phyloP scores from a whole-genome alignment of 139 green algal genomes.

The Picochlorum costavermella region DNA sequence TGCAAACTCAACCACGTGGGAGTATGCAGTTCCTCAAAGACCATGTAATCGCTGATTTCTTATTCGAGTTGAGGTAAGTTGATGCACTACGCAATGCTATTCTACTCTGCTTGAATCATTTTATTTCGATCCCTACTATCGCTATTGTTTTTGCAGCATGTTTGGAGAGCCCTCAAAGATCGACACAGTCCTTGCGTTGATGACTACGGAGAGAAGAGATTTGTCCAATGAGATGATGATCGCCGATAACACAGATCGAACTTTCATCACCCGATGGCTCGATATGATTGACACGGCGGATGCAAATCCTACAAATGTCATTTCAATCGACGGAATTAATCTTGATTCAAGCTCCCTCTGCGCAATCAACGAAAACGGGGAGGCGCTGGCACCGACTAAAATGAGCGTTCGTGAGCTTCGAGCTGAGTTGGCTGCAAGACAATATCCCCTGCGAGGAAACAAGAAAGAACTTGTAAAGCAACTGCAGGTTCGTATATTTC shows the following conservation, averaged over 20 bases:
- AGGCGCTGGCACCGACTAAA: background rate
- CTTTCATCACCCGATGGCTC: conserved; percentile 8
- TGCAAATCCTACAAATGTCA: background rate
- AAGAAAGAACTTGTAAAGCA: conserved; percentile 5
- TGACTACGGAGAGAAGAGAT: background rate
- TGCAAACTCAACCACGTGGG: background rate
- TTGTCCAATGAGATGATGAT: background rate
- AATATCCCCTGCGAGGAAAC: background rate
- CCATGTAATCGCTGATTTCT: conserved; percentile 3
- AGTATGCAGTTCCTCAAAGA: conserved; percentile 11
- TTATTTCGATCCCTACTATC: background rate
- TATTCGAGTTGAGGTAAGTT: background rate
- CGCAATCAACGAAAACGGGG: background rate
- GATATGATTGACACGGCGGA: background rate
- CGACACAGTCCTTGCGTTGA: background rate
- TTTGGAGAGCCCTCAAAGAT: conserved; percentile 3
- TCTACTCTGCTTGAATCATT: background rate
- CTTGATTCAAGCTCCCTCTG: conserved; percentile 1
- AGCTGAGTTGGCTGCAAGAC: conserved; percentile 4
- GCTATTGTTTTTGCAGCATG: background rate
- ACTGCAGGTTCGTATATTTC: background rate
- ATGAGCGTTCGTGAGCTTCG: conserved; percentile 11
- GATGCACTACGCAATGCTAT: background rate
- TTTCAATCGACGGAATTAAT: conserved; percentile 3
- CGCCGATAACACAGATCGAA: background rate